A percentile compares a stretch with the other conserved stretches of the same genome.
Evolutionary conservation across 1,284 basidiomycete species (phyloP).

Genomic region (Lignosus rhinocerotis): DNA sequence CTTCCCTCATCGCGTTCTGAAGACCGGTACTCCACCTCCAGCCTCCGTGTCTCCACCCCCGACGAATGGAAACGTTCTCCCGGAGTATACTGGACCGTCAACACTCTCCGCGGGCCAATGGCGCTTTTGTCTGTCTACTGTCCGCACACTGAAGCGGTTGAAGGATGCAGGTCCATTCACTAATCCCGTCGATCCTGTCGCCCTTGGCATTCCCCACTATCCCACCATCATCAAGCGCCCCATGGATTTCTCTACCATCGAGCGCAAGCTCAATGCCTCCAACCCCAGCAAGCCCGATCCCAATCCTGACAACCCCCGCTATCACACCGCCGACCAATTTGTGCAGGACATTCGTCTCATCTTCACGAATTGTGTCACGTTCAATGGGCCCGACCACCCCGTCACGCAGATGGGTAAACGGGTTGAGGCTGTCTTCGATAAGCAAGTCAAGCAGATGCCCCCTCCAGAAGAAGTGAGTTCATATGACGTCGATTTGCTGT

Average conservation of each 20-base stretch:
- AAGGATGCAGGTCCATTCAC: constrained; percentile 86
- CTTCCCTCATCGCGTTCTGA: constrained; percentile 39
- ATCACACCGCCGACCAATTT: constrained; percentile 76
- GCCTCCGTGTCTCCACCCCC: constrained; percentile 32
- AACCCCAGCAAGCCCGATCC: constrained; percentile 77
- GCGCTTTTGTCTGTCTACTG: constrained; percentile 78
- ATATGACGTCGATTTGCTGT: constrained; percentile 16
- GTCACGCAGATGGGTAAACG: constrained; percentile 80
- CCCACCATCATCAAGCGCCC: constrained; percentile 84
- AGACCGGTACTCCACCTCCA: constrained; percentile 73
- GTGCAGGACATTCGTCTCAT: constrained; percentile 82
- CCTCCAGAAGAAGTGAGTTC: constrained; percentile 68
- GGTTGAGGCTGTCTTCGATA: constrained; percentile 86
- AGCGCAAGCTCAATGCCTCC: constrained; percentile 80
- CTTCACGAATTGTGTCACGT: constrained; percentile 86
- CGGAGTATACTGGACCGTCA: constrained; percentile 33
- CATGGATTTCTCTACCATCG: constrained; percentile 96
- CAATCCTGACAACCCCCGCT: constrained; percentile 71
- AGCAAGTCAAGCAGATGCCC: constrained; percentile 85
- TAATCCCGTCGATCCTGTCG: constrained; percentile 88
- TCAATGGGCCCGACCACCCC: constrained; percentile 91
- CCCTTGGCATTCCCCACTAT: constrained; percentile 92
- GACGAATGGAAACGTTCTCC: constrained; percentile 15
- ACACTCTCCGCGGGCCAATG: constrained; percentile 68
- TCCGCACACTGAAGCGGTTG: constrained; percentile 85